Evolutionary conservation across 2,329 filamentous ascomycete genomes (phyloP), one percentile per base, ranked within the genome.

Genomic region (Colletotrichum limetticola): DNA sequence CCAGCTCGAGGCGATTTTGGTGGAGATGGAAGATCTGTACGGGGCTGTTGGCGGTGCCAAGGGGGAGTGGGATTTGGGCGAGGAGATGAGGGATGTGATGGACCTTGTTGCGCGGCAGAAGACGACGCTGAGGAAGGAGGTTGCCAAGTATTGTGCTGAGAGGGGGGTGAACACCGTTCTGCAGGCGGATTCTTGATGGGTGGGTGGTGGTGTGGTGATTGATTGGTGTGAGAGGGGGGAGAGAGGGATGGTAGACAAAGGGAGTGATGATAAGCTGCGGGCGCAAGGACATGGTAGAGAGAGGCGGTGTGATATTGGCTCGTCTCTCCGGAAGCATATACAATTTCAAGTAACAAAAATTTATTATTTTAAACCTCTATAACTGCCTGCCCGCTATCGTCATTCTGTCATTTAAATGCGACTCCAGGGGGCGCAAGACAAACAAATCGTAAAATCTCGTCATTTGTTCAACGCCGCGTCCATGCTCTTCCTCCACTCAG

Each of bases 1-100:
- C 82, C 94, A 96, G 85, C 86, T 96, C 60, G 87, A 90, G 75
- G 93, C 94, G 1, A 92, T 95, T 14, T 86, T 96, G 82, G 85
- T 87, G 14, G 88, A 94, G 78, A 95, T 95, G 92, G 83, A 85
- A 26, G 83, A 87, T 46, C 86, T 93, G 2, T 88, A 89, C 76
- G 83, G 84, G 35, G 82, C 81, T 68, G 83, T 88, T 60, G 84
- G 81, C 60, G 86, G 83, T 55, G 80, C 76, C 57, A 81, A 81
- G 63, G 82, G 84, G 32, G 77, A 77, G n/a, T 77, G 77, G 46
- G 84, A 84, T 16, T 85, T 91, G 46, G 86, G 85, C 16, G 80
- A 81, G 58, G 82, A 83, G 65, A 85, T 85, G 60, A 84, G 85
- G 72, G 88, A 90, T 55, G 91, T 95, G 78, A 93, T 95, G 90